Evolutionary conservation across 306 rosid species (phyloP).

Genomic region (Luffa acutangula): DNA sequence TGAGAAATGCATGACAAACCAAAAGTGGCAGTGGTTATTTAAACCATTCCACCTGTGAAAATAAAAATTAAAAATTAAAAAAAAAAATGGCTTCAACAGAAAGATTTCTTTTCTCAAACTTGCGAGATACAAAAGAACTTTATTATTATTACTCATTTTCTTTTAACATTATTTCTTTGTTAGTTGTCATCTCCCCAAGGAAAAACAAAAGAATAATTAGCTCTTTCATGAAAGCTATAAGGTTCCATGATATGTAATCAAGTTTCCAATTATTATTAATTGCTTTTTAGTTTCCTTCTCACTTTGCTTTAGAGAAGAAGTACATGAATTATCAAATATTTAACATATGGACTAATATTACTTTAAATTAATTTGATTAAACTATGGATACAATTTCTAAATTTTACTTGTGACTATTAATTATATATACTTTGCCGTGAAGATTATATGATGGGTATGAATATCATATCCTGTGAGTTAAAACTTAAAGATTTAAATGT

Average conservation of each 20-base stretch:
- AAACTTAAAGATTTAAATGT: no score
- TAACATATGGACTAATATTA: no score
- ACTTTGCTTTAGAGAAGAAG: not conserved
- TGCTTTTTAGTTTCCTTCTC: not conserved
- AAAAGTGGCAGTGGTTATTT: constrained; percentile 6
- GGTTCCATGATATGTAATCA: not conserved
- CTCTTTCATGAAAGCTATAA: not conserved
- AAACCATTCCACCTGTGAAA: not conserved
- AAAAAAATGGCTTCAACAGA: not conserved
- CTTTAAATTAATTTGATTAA: no score
- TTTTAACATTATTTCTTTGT: not conserved
- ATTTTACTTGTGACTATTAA: no score
- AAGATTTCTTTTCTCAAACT: not conserved
- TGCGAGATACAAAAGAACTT: not conserved
- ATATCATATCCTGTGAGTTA: no score
- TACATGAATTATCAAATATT: no score
- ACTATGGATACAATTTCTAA: no score
- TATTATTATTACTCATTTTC: not conserved
- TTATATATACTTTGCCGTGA: no score
- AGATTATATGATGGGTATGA: no score
- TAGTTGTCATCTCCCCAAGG: not conserved
- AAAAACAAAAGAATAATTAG: not conserved
- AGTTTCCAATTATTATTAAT: not conserved
- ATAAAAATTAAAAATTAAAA: not conserved
- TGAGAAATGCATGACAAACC: constrained; percentile 14